Evolutionary conservation across 2,329 filamentous ascomycete genomes (phyloP), one percentile per base, ranked within the genome.

Genomic region (Akanthomyces dipterigenus): DNA sequence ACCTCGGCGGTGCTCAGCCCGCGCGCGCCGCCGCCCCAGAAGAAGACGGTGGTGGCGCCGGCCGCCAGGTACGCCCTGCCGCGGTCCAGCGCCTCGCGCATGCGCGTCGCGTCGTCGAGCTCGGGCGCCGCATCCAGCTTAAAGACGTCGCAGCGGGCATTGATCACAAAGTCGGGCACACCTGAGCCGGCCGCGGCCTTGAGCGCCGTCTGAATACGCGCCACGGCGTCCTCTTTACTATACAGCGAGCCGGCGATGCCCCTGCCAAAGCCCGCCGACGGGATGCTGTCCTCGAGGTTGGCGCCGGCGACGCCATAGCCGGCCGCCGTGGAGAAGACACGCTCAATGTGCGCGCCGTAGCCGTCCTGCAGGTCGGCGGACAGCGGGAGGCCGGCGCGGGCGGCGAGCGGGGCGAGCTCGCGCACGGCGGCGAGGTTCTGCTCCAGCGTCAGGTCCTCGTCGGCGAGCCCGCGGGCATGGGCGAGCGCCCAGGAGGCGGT

Each of bases 331-430:
- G 70, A 68, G 2, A 86, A 73, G 0, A 75, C 79, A 5, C 78
- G 74, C 5, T 72, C 76, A 2, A 84, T 74, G 22, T 68, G 67
- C 2, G 76, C 70, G 2, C 78, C 80, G 64, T 86, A 88, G 0
- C 84, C 85, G 65, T 88, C 84, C 69, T 87, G 83, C 2, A 87
- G 68, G 66, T 88, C 85, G 5, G 80, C 81, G 0, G 80, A 82
- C 0, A 88, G 69, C 0, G 83, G 82, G 2, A 82, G 71, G 6
- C 73, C 70, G 42, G 74, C 70, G 14, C 72, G 66, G 12, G 67
- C 68, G 14, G 77, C 76, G 4, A 80, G 69, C 2, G 73, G 70
- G 0, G 78, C 77, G 61, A 87, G 77, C 12, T 70, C 70, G 4
- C 69, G 64, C 40, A 82, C 73, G 12, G 77, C 77, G 1, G 73